Conservation (phyloP, 768 basidiomycete genomes). For the Naganishia onofrii region DNA sequence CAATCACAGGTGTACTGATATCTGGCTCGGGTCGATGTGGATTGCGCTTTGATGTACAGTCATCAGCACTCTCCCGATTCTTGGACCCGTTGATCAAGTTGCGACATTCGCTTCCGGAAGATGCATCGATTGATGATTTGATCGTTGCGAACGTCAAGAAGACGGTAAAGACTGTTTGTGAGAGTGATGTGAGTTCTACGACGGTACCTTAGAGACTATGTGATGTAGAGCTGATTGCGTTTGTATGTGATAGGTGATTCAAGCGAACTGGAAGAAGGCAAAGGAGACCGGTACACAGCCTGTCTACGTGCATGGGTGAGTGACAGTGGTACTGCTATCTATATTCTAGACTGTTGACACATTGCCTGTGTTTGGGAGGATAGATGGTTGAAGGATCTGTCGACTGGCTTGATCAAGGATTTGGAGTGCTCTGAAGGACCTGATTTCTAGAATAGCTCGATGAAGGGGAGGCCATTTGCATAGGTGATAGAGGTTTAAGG, state of each 20-base stretch:
- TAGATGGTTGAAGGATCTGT: slow-evolving; percentile 44
- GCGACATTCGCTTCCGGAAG: slow-evolving; percentile 51
- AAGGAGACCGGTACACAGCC: slow-evolving; percentile 36
- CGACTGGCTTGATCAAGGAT: slow-evolving; percentile 44
- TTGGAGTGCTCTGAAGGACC: slow-evolving; percentile 38
- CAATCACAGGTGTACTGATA: no score
- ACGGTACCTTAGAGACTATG: neutral
- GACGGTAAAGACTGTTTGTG: slow-evolving; percentile 48
- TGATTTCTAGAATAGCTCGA: neutral
- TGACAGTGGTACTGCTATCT: slow-evolving; percentile 24
- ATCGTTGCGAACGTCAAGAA: slow-evolving; percentile 47
- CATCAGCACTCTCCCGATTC: slow-evolving; percentile 66
- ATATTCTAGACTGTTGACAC: slow-evolving; percentile 2
- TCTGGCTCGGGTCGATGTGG: no score
- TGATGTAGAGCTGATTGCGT: neutral
- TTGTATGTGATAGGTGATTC: slow-evolving; percentile 22
- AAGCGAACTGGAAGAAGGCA: slow-evolving; percentile 36
- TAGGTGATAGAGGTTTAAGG: neutral
- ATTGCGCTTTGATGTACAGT: no score
- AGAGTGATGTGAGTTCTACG: slow-evolving; percentile 43
- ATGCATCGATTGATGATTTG: slow-evolving; percentile 43
- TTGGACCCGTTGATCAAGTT: slow-evolving; percentile 65
- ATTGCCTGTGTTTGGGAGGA: neutral
- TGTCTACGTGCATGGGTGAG: slow-evolving; percentile 51
- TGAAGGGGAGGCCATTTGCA: no score